Evolutionary conservation across 2,329 filamentous ascomycete genomes (phyloP).

Genomic region (Calonectria montana): DNA sequence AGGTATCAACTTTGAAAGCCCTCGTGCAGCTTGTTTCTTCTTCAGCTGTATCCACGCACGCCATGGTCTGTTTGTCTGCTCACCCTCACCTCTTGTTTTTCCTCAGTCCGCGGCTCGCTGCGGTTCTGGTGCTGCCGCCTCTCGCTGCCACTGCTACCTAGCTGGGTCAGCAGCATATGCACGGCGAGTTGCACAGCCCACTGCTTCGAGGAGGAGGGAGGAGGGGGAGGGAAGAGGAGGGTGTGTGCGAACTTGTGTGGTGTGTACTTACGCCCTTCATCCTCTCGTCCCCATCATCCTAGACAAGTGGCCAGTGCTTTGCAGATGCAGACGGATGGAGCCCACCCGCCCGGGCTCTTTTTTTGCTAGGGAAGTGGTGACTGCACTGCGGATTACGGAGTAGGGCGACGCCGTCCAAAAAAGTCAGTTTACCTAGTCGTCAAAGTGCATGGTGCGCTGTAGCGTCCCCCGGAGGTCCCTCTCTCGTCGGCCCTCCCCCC

Average conservation of each 20-base stretch:
- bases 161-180: slow-evolving; percentile 26
- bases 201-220: not conserved
- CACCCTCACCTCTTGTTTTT: not conserved
- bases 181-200: slow-evolving; percentile 27
- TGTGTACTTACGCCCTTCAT: not conserved
- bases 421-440: slow-evolving; percentile 7
- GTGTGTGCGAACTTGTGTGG: not conserved
- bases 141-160: slow-evolving; percentile 1
- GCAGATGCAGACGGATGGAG: slow-evolving; percentile 24
- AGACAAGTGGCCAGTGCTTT: slow-evolving; percentile 18
- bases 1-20: not conserved
- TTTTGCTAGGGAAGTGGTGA: not conserved
- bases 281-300: not conserved
- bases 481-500: not conserved
- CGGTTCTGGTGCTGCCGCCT: not conserved
- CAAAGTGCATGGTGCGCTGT: slow-evolving; percentile 9
- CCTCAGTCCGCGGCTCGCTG: not conserved
- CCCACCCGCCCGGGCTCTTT: slow-evolving; percentile 10
- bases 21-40: not conserved
- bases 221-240: not conserved
- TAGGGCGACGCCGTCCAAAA: slow-evolving; percentile 7
- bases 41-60: slow-evolving; percentile 12
- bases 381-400: slow-evolving; percentile 1
- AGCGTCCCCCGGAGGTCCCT: not conserved
- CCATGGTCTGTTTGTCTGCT: slow-evolving; percentile 5